Conservation (phyloP, 352 stramenopile genomes). For the Phytophthora pini region DNA sequence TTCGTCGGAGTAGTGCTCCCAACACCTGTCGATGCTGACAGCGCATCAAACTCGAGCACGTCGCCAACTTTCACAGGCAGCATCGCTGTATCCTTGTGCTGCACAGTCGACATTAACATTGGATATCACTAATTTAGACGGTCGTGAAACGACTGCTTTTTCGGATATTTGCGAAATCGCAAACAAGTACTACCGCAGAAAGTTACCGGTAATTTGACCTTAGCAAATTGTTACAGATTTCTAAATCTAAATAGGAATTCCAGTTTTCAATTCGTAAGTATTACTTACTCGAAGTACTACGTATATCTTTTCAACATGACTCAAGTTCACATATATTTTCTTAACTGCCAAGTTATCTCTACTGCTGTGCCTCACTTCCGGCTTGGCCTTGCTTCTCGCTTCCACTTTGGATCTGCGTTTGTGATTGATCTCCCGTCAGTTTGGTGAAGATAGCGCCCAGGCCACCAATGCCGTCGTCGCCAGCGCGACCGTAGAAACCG, state of each 20-base stretch:
- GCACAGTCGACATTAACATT: too few species aligned
- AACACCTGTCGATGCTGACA: not conserved
- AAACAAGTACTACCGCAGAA: too few species aligned
- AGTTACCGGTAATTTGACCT: too few species aligned
- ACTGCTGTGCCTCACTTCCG: conserved; percentile 12
- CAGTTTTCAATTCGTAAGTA: too few species aligned
- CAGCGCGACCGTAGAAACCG: conserved; percentile 53
- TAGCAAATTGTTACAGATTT: too few species aligned
- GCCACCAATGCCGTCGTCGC: conserved; percentile 38
- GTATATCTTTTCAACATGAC: too few species aligned
- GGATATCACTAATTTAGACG: too few species aligned
- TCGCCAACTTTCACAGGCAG: conserved; percentile 48
- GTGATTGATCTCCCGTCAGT: conserved; percentile 14
- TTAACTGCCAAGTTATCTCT: not conserved
- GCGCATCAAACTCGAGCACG: conserved; percentile 49
- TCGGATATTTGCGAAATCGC: too few species aligned
- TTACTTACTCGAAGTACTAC: too few species aligned
- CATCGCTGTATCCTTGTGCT: conserved; percentile 3
- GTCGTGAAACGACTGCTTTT: too few species aligned
- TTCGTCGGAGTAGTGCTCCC: conserved; percentile 3
- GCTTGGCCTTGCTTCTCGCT: conserved; percentile 10
- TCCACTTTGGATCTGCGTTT: conserved; percentile 13
- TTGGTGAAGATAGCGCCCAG: conserved; percentile 42
- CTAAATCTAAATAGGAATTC: too few species aligned
- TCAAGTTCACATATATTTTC: too few species aligned